A percentile compares a stretch with the other conserved stretches of the same genome.
Conservation (phyloP, 2,329 filamentous ascomycete species). For the Arachnomyces sp. region DNA sequence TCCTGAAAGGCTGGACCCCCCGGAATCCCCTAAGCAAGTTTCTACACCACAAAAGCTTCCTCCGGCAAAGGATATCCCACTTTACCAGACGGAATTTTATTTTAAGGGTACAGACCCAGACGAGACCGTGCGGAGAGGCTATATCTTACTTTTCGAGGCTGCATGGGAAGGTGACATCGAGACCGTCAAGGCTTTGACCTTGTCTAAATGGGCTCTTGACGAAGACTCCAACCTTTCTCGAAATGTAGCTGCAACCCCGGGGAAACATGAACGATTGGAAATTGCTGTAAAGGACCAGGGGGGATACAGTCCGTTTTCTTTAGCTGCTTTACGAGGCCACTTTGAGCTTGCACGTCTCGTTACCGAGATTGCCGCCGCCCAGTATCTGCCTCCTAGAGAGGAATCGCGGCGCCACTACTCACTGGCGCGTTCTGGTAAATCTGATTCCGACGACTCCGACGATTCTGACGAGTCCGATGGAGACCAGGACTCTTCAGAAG, state of each 20-base stretch:
- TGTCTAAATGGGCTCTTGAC: constrained; percentile 17
- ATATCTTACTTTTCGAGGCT: constrained; percentile 43
- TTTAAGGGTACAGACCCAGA: constrained; percentile 34
- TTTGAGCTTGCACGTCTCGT: constrained; percentile 55
- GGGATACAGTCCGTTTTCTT: constrained; percentile 54
- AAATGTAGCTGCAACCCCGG: constrained; percentile 29
- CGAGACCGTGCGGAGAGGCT: too few relatives aligned
- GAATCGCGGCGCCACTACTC: constrained; percentile 43
- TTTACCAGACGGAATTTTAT: constrained; percentile 49
- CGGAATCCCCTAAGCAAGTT: not conserved
- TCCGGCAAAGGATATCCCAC: constrained; percentile 11
- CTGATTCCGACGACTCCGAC: constrained; percentile 31
- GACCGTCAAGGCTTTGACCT: constrained; percentile 42
- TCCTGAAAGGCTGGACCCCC: constrained; percentile 35
- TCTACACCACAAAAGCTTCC: not conserved
- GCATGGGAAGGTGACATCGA: constrained; percentile 59
- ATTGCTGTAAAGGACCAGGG: constrained; percentile 52
- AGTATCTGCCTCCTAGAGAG: constrained; percentile 49
- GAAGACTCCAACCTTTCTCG: constrained; percentile 20
- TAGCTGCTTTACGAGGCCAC: constrained; percentile 61
- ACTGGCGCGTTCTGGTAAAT: constrained; percentile 24
- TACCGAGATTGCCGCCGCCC: constrained; percentile 61
- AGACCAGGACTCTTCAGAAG: too few relatives aligned
- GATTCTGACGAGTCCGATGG: constrained; percentile 9
- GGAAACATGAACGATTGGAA: constrained; percentile 53